Base-by-base conservation (phyloP, 1,139 yeast genomes). In the Candida neerlandica region DNA sequence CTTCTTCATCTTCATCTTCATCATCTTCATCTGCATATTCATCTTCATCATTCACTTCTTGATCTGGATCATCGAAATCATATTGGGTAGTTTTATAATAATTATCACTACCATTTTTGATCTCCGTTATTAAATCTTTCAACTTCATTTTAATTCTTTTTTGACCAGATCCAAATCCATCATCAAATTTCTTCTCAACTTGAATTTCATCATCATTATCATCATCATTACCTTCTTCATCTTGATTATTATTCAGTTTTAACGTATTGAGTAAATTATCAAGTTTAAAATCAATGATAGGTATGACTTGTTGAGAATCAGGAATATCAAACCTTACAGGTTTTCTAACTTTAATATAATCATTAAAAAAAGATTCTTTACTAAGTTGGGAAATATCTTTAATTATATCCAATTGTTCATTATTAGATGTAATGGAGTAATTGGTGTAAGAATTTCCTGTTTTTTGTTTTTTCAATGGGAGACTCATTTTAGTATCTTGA, bases 11-110 rank as follows among this genome's bases (percentile, higher is more conserved):
- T 1, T 51, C 55, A 3, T 50, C 58, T 4, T 48, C 55, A 4
- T 55, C 58, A 4, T 50, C 57, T 3, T 46, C 55, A 3, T 50
- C 58, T 4, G 47, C 55, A 4, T 55, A 57, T 4, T 50, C 57
- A 2, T 46, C 60, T 2, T 53, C 58, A 9, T 63, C 54, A 2
- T 45, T 50, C 2, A 49, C 54, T 14, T 49, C 58, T 5, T 50
- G 55, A n/a, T 48, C 51, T 2, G 54, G 56, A 10, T 55, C 61
- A 41, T 59, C 56, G 46, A 69, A 73, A n/a, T 64, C 74, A 60
- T 86, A 86, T 55, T 86, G 92, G 0, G 92, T 86, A 0, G 91
- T 86, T 59, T 85, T 69, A 55, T 86, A 86, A 52, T 77, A 73
- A 1, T 69, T 69, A 23, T 69, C 73, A 47, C 50, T 48, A 0